Percentiles rank a stretch among this genome's conserved stretches.
Conservation (phyloP, 2,329 filamentous ascomycete genomes). For the Raffaelea arxii region DNA sequence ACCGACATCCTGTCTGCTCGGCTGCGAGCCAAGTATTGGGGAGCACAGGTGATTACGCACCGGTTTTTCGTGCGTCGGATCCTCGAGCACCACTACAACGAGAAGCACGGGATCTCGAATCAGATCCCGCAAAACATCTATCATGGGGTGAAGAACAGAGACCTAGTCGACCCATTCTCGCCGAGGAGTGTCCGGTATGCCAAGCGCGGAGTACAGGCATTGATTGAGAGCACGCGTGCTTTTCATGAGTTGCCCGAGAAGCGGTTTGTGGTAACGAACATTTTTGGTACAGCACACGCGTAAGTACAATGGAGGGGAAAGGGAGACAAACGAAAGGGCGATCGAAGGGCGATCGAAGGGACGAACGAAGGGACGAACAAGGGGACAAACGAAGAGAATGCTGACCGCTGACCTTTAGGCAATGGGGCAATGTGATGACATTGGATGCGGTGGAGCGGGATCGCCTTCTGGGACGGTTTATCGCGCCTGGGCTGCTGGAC, state of each 20-base stretch:
- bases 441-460: constrained; percentile 73
- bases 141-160: neutral
- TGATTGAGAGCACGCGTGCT: constrained; percentile 76
- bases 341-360: neutral
- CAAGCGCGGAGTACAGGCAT: constrained; percentile 56
- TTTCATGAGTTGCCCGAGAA: constrained; percentile 57
- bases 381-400: no score
- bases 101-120: constrained; percentile 18
- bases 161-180: constrained; percentile 19
- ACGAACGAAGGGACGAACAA: neutral
- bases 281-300: constrained; percentile 93
- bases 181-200: constrained; percentile 44
- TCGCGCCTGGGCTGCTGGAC: constrained; percentile 46
- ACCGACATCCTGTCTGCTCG: constrained; percentile 71
- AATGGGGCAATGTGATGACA: constrained; percentile 96
- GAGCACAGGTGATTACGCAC: constrained; percentile 81
- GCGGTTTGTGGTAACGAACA: constrained; percentile 82
- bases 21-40: constrained; percentile 89
- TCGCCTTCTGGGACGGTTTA: constrained; percentile 44
- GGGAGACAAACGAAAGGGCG: neutral
- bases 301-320: constrained; percentile 45
- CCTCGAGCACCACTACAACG: constrained; percentile 34
- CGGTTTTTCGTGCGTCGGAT: constrained; percentile 60
- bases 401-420: constrained; percentile 38
- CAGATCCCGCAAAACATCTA: neutral